These are phyloP conservation scores for Halophytophthora polymorphica DNA, from an alignment of 352 stramenopile genomes.

Conservation along the genomic window DNA sequence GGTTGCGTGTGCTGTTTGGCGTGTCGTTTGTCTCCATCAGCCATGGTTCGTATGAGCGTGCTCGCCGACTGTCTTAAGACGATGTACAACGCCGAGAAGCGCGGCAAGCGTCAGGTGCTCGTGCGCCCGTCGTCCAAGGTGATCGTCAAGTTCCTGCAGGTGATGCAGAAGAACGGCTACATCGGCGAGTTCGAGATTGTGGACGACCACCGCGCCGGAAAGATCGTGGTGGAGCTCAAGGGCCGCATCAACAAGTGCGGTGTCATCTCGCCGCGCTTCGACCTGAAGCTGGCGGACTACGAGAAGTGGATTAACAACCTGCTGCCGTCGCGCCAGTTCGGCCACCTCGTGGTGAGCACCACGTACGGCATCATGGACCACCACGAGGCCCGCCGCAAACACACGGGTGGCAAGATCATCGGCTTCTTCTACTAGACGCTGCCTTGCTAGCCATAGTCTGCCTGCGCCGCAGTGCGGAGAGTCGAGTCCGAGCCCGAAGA, in stretches of 20 bases:
- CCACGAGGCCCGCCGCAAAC: slow-evolving; percentile 97
- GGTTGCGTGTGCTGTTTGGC: slow-evolving; percentile 16
- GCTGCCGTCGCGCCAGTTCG: slow-evolving; percentile 98
- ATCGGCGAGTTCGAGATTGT: slow-evolving; percentile 99
- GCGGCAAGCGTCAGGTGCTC: slow-evolving; percentile 99
- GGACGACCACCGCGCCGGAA: slow-evolving; percentile 98
- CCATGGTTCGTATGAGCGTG: slow-evolving; percentile 99
- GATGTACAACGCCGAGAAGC: slow-evolving; percentile 99
- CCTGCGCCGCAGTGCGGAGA: slow-evolving; percentile 11
- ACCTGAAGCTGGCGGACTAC: slow-evolving; percentile 95
- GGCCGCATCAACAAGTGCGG: slow-evolving; percentile 99
- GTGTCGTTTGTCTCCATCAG: slow-evolving; percentile 27
- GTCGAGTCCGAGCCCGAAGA: slow-evolving; percentile 18
- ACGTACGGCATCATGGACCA: slow-evolving; percentile 92
- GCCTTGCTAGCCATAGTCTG: slow-evolving; percentile 8
- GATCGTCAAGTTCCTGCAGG: slow-evolving; percentile 99
- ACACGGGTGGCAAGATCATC: slow-evolving; percentile 99
- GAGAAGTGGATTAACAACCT: slow-evolving; percentile 99
- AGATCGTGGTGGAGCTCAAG: slow-evolving; percentile 98
- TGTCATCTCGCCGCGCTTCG: slow-evolving; percentile 99
- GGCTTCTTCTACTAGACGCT: slow-evolving; percentile 99
- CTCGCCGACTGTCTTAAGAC: slow-evolving; percentile 99
- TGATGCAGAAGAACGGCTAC: slow-evolving; percentile 99
- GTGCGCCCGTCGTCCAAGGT: slow-evolving; percentile 99
- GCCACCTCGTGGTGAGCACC: slow-evolving; percentile 93